Evolutionary conservation across 208 protist genomes (phyloP), one percentile per base, ranked within the genome.

Genomic region (Wallacemonas collosoma): DNA sequence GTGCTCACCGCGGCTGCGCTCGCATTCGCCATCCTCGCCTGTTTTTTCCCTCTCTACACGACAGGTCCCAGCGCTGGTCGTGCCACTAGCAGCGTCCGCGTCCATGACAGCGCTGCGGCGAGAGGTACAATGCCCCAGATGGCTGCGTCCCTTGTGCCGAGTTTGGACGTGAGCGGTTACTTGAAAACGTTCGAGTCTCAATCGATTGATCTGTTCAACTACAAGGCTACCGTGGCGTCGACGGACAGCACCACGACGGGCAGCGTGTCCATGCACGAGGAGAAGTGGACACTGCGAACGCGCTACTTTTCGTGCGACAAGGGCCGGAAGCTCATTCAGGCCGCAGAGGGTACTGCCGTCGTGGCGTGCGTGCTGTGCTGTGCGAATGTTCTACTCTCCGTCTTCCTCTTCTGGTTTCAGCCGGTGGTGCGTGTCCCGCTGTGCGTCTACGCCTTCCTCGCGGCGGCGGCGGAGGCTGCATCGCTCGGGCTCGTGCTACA

Each of bases 271-370:
- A 71, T 36, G 8, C 2, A 5, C 39, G 53, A 61, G 11, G 51
- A 53, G 35, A 61, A 38, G 69, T 48, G 47, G 40, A 38, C 57
- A 26, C 50, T 75, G 7, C 54, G 61, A 14, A 63, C 72, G 9
- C 41, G 58, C 14, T 88, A 88, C 75, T 91, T 91, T 41, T 61
- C 64, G 11, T 88, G 83, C 73, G 64, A 76, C 55, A 35, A 66
- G 1, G 86, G 86, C 5, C 83, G 79, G 54, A 72, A 76, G 47
- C 63, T 76, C 47, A 88, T 88, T 67, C 86, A 90, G 66, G 66
- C 79, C 3, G 77, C 81, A 35, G 82, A 90, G 63, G 86, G 82
- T 41, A 56, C 83, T 4, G 63, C 77, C 12, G 75, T 88, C 11
- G 70, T 90, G 9, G 74, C 77, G 6, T 79, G 70, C 62, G 77